Conservation (phyloP, 2,329 filamentous ascomycete genomes). For the Neofusicoccum cordaticola region DNA sequence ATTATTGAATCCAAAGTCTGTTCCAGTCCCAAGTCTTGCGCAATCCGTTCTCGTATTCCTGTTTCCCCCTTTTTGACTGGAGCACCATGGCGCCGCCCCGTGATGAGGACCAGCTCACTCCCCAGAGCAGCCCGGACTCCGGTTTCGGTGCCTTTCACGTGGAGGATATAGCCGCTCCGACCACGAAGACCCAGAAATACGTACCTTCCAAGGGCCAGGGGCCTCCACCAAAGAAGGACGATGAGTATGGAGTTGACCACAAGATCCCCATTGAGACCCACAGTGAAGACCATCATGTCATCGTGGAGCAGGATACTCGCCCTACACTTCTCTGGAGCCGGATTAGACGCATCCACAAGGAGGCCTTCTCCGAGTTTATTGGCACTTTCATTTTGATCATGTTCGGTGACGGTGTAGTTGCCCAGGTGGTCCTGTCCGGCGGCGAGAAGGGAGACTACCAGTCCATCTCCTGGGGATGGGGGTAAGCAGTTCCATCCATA, state of each 20-base stretch:
- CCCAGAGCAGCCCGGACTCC: not conserved
- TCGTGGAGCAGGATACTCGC: not conserved
- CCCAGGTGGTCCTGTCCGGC: conserved; percentile 61
- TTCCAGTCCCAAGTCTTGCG: not conserved
- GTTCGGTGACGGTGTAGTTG: conserved; percentile 69
- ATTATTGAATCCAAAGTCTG: not conserved
- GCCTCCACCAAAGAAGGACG: not conserved
- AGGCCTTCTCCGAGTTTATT: conserved; percentile 66
- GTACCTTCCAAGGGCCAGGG: not conserved
- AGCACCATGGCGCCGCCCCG: not conserved
- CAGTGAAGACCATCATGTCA: not conserved
- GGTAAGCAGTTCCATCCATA: conserved; percentile 9
- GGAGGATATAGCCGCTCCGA: not conserved
- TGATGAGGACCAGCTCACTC: not conserved
- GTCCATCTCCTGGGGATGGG: conserved; percentile 30
- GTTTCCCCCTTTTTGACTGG: not conserved
- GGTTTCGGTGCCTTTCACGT: conserved; percentile 1
- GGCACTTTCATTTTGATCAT: conserved; percentile 66
- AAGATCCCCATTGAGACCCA: conserved; percentile 7
- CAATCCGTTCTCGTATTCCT: not conserved
- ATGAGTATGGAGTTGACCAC: conserved; percentile 1
- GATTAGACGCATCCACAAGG: conserved; percentile 39
- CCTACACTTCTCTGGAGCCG: conserved; percentile 31
- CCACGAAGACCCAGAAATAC: not conserved
- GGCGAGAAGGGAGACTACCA: conserved; percentile 30